phyloP scores from a whole-genome alignment of 2,329 filamentous ascomycete genomes.

The Falciphora oryzae region DNA sequence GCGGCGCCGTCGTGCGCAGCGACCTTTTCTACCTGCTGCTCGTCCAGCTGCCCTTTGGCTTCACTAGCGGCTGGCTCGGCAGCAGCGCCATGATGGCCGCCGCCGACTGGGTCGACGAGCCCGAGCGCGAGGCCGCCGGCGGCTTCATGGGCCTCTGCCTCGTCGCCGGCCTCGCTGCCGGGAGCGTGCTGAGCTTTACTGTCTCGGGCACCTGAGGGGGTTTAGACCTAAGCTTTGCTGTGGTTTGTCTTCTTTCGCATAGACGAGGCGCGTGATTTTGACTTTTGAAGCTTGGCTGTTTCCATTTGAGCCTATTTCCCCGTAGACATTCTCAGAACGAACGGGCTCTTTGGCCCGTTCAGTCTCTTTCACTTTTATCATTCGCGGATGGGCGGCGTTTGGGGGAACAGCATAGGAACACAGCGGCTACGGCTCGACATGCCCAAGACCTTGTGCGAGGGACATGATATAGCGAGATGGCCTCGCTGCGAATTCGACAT shows the following conservation, averaged over 20 bases:
- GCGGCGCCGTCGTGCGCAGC: constrained; percentile 67
- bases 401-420: background rate
- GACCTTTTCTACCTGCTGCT: constrained; percentile 84
- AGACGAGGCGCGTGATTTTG: background rate
- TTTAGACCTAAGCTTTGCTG: background rate
- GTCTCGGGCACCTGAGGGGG: constrained; percentile 43
- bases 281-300: background rate
- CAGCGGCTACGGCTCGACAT: background rate
- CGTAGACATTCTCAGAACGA: no score
- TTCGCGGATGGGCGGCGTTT: background rate
- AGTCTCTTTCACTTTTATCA: background rate
- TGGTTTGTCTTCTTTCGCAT: background rate
- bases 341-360: no score
- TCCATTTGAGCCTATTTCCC: no score
- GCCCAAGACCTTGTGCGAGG: no score
- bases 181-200: constrained; percentile 86
- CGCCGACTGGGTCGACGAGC: constrained; percentile 70
- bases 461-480: background rate
- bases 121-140: constrained; percentile 81
- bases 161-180: constrained; percentile 74
- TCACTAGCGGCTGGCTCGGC: constrained; percentile 82
- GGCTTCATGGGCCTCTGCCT: constrained; percentile 91
- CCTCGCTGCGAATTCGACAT: background rate
- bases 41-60: constrained; percentile 77
- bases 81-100: constrained; percentile 91